Percentiles rank a stretch among this genome's conserved stretches.
These are phyloP conservation scores for Zymoseptoria crescenta DNA, from an alignment of 2,329 filamentous ascomycete species.

Conservation along the genomic window DNA sequence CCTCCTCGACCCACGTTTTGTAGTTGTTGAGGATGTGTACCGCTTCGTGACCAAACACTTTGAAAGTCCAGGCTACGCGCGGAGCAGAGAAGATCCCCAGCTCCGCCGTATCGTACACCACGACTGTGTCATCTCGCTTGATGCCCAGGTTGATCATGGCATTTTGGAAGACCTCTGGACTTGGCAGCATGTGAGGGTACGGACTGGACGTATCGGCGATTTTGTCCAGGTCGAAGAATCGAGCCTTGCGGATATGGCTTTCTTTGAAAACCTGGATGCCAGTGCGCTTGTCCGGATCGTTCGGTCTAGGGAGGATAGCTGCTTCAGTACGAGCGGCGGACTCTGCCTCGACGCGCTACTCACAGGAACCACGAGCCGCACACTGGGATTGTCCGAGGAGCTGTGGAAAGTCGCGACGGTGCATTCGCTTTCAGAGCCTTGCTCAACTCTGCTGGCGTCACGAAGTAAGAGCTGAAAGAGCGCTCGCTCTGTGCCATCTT, in stretches of 20 bases:
- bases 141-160: constrained; percentile 89
- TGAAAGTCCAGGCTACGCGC: constrained; percentile 85
- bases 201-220: constrained; percentile 80
- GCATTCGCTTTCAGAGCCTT: constrained; percentile 77
- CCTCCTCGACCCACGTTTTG: constrained; percentile 81
- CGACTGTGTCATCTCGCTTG: constrained; percentile 75
- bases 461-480: constrained; percentile 70
- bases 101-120: constrained; percentile 90
- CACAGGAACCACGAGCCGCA: constrained; percentile 88
- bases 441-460: constrained; percentile 74
- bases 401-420: constrained; percentile 67
- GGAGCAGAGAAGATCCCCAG: constrained; percentile 91
- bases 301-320: constrained; percentile 47
- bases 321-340: neutral
- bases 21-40: constrained; percentile 96
- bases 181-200: constrained; percentile 95
- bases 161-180: constrained; percentile 67
- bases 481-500: constrained; percentile 1
- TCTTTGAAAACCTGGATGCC: constrained; percentile 75
- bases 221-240: constrained; percentile 94
- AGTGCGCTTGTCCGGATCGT: constrained; percentile 65
- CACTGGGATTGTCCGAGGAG: constrained; percentile 76
- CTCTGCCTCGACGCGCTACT: neutral
- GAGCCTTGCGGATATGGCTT: constrained; percentile 76
- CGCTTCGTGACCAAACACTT: constrained; percentile 77